Base-by-base conservation (phyloP, 2,329 filamentous ascomycete genomes). In the Trichoderma sp. region DNA sequence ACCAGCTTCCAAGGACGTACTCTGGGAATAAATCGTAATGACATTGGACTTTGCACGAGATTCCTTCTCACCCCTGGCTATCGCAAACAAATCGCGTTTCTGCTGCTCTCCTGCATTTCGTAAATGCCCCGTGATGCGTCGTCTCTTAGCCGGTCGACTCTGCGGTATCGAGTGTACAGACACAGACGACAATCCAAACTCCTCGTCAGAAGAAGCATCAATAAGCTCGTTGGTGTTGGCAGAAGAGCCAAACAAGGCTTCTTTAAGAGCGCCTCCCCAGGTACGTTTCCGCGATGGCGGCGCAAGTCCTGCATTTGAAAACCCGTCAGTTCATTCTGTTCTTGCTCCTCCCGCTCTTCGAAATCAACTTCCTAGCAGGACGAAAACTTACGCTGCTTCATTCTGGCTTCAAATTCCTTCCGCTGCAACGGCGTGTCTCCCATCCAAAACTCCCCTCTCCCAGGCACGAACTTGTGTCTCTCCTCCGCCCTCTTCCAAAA, bases 381-480 rank as follows among this genome's bases (percentile, higher is more conserved):
- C 25, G 5, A 5, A 12, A 54, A 69, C 67, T 67, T 63, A 67
- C 67, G 19, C 35, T 17, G 50, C 45, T 57, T 56, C 45, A 69
- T 63, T 5, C 64, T 56, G 2, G n/a, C 17, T 59, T 78, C 74
- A 15, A 78, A 34, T 10, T 60, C 66, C 52, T 69, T 72, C 68
- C 71, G 72, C 69, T 78, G 76, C 34, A 71, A 57, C 42, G 72
- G 72, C 10, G 76, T 78, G 48, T 77, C 74, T 6, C 76, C 77
- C 27, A 70, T 70, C 73, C 75, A 74, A 60, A 73, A 78, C 59
- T 73, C 71, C 13, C 69, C 64, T 29, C 65, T 61, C 0, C 76
- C 73, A 4, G 73, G 72, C 3, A 69, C 60, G 37, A 77, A 77
- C 53, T 34, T 58, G 17, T 29, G 53, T 32, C 54, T 50, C 35